Conservation (phyloP, 2,329 filamentous ascomycete species). For the Fusarium sp. region DNA sequence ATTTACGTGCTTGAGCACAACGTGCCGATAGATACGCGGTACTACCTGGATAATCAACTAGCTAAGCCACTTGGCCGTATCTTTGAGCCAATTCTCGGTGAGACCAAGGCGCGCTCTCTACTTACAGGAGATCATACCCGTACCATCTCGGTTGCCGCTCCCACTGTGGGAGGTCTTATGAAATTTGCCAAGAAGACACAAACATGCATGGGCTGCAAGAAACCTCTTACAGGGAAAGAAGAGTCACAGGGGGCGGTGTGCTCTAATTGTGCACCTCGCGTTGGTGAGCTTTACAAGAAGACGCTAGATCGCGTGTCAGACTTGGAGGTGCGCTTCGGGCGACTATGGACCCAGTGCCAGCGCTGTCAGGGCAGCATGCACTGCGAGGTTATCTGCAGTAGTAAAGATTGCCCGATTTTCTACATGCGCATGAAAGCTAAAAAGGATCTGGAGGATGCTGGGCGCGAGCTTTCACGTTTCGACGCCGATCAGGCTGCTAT, state of each 20-base stretch:
- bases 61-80: conserved; percentile 94
- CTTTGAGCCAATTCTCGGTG: conserved; percentile 96
- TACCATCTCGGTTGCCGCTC: conserved; percentile 91
- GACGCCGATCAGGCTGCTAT: conserved; percentile 82
- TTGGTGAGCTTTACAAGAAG: conserved; percentile 94
- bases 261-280: conserved; percentile 81
- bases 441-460: conserved; percentile 96
- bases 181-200: conserved; percentile 98
- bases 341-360: conserved; percentile 98
- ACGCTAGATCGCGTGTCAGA: conserved; percentile 89
- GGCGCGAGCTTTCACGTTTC: conserved; percentile 89
- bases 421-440: conserved; percentile 99
- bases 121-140: conserved; percentile 94
- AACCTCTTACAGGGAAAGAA: conserved; percentile 81
- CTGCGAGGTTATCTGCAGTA: conserved; percentile 96
- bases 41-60: conserved; percentile 98
- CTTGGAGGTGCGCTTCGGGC: conserved; percentile 89
- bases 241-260: conserved; percentile 90
- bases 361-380: conserved; percentile 97
- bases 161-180: conserved; percentile 93
- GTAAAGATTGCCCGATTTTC: conserved; percentile 97
- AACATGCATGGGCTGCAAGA: conserved; percentile 99
- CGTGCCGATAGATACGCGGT: conserved; percentile 96
- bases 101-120: conserved; percentile 86
- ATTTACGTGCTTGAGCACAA: conserved; percentile 98